A percentile compares a stretch with the other conserved stretches of the same genome.
Conservation (phyloP, 1,284 basidiomycete species). For the Ceratobasidium sp. region DNA sequence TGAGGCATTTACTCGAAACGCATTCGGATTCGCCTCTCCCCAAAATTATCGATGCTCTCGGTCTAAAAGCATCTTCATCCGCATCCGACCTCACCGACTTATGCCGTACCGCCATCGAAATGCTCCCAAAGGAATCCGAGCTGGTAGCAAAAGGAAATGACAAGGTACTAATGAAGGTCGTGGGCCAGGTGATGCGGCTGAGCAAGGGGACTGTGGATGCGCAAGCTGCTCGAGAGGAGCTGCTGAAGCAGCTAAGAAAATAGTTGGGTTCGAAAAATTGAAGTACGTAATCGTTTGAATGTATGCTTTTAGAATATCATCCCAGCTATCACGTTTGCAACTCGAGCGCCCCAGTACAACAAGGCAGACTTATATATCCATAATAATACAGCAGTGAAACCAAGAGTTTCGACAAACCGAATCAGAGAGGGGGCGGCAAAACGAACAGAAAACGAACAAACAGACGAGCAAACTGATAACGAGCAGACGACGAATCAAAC, state of each 20-base stretch:
- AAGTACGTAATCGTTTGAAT: too few relatives aligned
- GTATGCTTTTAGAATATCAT: too few relatives aligned
- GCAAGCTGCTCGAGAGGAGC: slow-evolving; percentile 53
- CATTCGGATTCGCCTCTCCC: slow-evolving; percentile 43
- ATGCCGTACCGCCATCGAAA: slow-evolving; percentile 72
- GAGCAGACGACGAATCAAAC: too few relatives aligned
- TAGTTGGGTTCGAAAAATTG: background rate
- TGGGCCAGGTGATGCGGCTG: slow-evolving; percentile 90
- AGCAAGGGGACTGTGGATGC: slow-evolving; percentile 82
- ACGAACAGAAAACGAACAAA: too few relatives aligned
- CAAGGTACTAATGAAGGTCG: slow-evolving; percentile 87
- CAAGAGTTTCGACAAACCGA: too few relatives aligned
- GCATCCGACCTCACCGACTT: slow-evolving; percentile 60
- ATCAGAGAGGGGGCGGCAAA: too few relatives aligned
- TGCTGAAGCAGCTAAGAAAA: slow-evolving; percentile 28
- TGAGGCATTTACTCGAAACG: slow-evolving; percentile 67
- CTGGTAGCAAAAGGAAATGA: slow-evolving; percentile 77
- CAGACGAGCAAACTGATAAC: too few relatives aligned
- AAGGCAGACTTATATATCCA: too few relatives aligned
- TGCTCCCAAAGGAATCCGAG: slow-evolving; percentile 75
- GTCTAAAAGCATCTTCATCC: slow-evolving; percentile 57
- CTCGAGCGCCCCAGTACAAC: too few relatives aligned
- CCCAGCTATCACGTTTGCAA: too few relatives aligned
- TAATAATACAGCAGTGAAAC: too few relatives aligned
- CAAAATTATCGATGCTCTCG: slow-evolving; percentile 63